Conservation (phyloP, 768 basidiomycete genomes). For the Russula brevipes region DNA sequence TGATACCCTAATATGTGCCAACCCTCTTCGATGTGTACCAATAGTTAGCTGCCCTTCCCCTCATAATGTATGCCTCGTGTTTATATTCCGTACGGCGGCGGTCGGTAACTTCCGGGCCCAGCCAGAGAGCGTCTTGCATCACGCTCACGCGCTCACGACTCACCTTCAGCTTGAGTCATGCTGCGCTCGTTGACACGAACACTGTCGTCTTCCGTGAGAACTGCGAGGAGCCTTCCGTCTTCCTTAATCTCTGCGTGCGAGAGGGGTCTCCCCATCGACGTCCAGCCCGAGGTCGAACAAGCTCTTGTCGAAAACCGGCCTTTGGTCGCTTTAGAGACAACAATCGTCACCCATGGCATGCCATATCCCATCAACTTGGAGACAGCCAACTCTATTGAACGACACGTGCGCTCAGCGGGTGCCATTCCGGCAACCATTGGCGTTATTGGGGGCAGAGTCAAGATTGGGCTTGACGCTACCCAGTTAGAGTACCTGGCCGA, state of each 20-base stretch:
- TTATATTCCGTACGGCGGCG: too few relatives aligned
- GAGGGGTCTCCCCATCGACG: conserved; percentile 43
- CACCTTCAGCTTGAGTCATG: not conserved
- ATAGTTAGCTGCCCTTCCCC: too few relatives aligned
- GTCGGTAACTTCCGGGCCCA: not conserved
- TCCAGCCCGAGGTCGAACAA: conserved; percentile 79
- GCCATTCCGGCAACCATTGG: conserved; percentile 91
- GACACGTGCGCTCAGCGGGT: conserved; percentile 65
- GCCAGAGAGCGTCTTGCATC: too few relatives aligned
- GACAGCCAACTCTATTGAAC: conserved; percentile 66
- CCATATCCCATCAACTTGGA: conserved; percentile 73
- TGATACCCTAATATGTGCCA: too few relatives aligned
- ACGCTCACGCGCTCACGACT: too few relatives aligned
- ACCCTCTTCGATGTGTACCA: too few relatives aligned
- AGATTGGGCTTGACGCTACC: conserved; percentile 66
- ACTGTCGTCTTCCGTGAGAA: conserved; percentile 10
- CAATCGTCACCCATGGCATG: conserved; percentile 90
- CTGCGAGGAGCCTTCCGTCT: conserved; percentile 10
- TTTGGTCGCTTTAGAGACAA: conserved; percentile 87
- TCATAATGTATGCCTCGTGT: too few relatives aligned
- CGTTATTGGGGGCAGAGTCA: conserved; percentile 74
- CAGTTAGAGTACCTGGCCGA: conserved; percentile 70
- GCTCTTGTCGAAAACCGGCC: conserved; percentile 62
- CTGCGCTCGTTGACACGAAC: conserved; percentile 7
- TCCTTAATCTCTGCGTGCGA: conserved; percentile 27